Conservation (phyloP, 75 land plant species). For the Pinus tabuliformis region DNA sequence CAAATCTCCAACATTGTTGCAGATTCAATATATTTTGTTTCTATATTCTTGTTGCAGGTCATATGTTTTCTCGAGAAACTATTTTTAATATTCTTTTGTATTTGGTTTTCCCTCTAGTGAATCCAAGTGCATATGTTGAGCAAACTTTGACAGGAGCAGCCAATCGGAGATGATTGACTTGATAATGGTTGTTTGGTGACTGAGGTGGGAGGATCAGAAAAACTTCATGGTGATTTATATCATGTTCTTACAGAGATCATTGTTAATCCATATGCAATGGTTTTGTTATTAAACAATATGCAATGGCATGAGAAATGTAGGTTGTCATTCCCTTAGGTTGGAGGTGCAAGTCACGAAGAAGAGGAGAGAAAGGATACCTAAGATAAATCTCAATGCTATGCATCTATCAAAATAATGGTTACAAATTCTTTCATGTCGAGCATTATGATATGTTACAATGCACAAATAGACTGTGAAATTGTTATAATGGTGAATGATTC, state of each 20-base stretch:
- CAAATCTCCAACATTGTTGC: not conserved
- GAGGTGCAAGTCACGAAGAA: slow-evolving; percentile 13
- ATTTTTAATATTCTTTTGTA: not conserved
- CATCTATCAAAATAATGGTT: slow-evolving; percentile 8
- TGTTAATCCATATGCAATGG: slow-evolving; percentile 19
- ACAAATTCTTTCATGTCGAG: slow-evolving; percentile 19
- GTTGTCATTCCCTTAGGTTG: slow-evolving; percentile 5
- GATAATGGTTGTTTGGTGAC: slow-evolving; percentile 79
- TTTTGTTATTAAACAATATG: not conserved
- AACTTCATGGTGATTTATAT: slow-evolving; percentile 69
- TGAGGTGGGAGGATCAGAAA: slow-evolving; percentile 53
- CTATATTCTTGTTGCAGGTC: not conserved
- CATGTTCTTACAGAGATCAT: slow-evolving; percentile 31
- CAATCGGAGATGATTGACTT: slow-evolving; percentile 51
- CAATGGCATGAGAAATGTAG: slow-evolving; percentile 16
- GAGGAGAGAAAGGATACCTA: slow-evolving; percentile 11
- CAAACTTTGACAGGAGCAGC: slow-evolving; percentile 46
- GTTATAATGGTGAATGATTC: slow-evolving; percentile 13
- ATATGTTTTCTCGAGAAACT: slow-evolving; percentile 10
- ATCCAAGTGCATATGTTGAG: slow-evolving; percentile 24
- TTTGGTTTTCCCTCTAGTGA: not conserved
- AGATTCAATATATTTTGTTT: not conserved
- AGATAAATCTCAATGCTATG: slow-evolving; percentile 16
- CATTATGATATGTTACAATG: slow-evolving; percentile 10
- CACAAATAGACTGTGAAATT: slow-evolving; percentile 4